Evolutionary conservation across 2,329 filamentous ascomycete genomes (phyloP), one percentile per base, ranked within the genome.

Genomic region (Truncatella angustata): DNA sequence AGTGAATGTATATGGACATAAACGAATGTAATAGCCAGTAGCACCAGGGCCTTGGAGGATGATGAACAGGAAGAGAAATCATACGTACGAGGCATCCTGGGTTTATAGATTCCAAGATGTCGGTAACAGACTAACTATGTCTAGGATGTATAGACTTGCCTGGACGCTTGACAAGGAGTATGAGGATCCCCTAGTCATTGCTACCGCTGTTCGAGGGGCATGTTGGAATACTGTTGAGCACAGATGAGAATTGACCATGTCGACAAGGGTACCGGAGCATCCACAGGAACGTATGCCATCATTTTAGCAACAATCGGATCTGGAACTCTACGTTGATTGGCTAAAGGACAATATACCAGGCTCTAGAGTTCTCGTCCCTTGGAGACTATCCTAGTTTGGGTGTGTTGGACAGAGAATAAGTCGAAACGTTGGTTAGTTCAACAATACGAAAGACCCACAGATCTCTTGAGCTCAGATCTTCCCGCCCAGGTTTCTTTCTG

Each of bases 1-100:
- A 58, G 52, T 54, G 54, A 60, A 32, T 42, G 57, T 30, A 20
- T 28, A 35, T 40, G 36, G 37, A 30, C 24, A 26, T 21, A 16
- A 54, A 54, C 44, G 51, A 58, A 30, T 43, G 56, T 54, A 26
- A 36, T 21, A 44, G 34, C 28, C 24, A 49, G 21, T 7, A 21
- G 20, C 20, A 36, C 16, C 39, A 43, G 24, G 28, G 21, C n/a
- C n/a, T n/a, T 37, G 45, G 16, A 16, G 21, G 20, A 14, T 4
- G 16, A 47, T 20, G 16, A 47, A 47, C 12, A 23, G 26, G 28
- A 18, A 21, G 26, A 14, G 28, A 16, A 18, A 6, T 24, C 26
- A 18, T 32, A 26, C 16, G 4, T 18, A 20, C 26, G 26, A 35
- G 44, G 44, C 28, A 47, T 23, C 21, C 16, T 26, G 30, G 24